Percentiles rank a stretch among this genome's conserved stretches.
Conservation (phyloP, 352 stramenopile species). For the Phytophthora sojae region DNA sequence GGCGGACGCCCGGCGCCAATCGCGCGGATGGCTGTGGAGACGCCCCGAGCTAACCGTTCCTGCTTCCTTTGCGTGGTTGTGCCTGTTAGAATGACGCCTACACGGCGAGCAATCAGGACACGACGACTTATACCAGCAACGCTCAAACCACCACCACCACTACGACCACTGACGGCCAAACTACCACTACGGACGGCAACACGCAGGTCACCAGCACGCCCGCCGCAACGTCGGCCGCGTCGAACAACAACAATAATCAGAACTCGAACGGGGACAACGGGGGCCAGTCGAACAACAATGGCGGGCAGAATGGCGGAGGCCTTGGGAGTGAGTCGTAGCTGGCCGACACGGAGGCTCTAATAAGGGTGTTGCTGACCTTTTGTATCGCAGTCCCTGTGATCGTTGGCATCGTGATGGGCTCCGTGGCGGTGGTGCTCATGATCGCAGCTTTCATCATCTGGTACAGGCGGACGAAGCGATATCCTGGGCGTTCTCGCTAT, state of each 20-base stretch:
- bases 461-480: slow-evolving; percentile 43
- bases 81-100: slow-evolving; percentile 14
- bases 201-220: slow-evolving; percentile 22
- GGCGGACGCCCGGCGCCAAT: not conserved
- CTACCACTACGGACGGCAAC: slow-evolving; percentile 24
- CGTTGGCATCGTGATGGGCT: slow-evolving; percentile 44
- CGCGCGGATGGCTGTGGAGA: not conserved
- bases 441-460: slow-evolving; percentile 53
- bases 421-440: slow-evolving; percentile 48
- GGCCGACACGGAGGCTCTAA: not conserved
- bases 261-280: slow-evolving; percentile 18
- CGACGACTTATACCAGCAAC: slow-evolving; percentile 29
- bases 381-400: slow-evolving; percentile 34
- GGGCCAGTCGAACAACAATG: slow-evolving; percentile 21
- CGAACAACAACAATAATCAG: slow-evolving; percentile 19
- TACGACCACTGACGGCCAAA: slow-evolving; percentile 20
- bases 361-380: slow-evolving; percentile 1
- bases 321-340: slow-evolving; percentile 29
- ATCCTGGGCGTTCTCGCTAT: slow-evolving; percentile 22
- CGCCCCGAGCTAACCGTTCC: slow-evolving; percentile 16
- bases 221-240: slow-evolving; percentile 22
- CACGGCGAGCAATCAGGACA: slow-evolving; percentile 10
- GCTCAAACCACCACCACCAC: slow-evolving; percentile 29
- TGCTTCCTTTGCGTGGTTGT: not conserved
- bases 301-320: slow-evolving; percentile 20